phyloP scores from a whole-genome alignment of 371 early-diverging fungal species.

The Chytridium lagenaria region DNA sequence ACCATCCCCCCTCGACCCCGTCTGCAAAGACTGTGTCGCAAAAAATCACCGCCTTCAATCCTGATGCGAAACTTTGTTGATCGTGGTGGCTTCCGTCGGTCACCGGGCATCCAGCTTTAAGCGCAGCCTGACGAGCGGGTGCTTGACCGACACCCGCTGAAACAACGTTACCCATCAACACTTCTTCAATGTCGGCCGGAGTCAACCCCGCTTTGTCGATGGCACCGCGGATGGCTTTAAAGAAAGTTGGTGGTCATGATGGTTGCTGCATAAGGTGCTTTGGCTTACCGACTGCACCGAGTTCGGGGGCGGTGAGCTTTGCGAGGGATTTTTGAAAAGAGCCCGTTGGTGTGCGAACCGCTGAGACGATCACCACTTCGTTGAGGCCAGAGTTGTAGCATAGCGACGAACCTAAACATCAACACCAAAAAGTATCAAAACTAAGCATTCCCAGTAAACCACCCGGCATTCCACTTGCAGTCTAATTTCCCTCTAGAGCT shows the following conservation, averaged over 20 bases:
- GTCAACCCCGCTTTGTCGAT: slow-evolving; percentile 70
- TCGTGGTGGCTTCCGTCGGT: slow-evolving; percentile 86
- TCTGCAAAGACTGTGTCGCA: slow-evolving; percentile 83
- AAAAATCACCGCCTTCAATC: slow-evolving; percentile 93
- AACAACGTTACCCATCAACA: slow-evolving; percentile 89
- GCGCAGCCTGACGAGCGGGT: slow-evolving; percentile 93
- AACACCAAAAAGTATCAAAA: neutral
- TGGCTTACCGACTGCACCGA: slow-evolving; percentile 69
- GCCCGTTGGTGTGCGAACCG: slow-evolving; percentile 91
- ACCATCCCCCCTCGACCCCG: slow-evolving; percentile 70
- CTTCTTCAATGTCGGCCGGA: slow-evolving; percentile 81
- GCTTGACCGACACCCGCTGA: slow-evolving; percentile 87
- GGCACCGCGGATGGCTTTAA: slow-evolving; percentile 71
- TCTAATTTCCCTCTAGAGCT: too few species aligned
- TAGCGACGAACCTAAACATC: neutral
- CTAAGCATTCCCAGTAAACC: neutral
- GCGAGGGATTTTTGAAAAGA: slow-evolving; percentile 89
- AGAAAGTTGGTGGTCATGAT: slow-evolving; percentile 2
- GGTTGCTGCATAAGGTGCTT: neutral
- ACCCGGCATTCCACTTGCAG: too few species aligned
- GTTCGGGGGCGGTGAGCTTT: slow-evolving; percentile 81
- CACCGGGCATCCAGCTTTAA: slow-evolving; percentile 81
- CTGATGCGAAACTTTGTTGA: slow-evolving; percentile 98
- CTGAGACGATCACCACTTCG: slow-evolving; percentile 88
- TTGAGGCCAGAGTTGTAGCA: slow-evolving; percentile 24